A percentile compares a stretch with the other conserved stretches of the same genome.
Evolutionary conservation across 225 moss, liverwort and hornwort genomes (phyloP).

Genomic region (Pseudisothecium myosuroides): DNA sequence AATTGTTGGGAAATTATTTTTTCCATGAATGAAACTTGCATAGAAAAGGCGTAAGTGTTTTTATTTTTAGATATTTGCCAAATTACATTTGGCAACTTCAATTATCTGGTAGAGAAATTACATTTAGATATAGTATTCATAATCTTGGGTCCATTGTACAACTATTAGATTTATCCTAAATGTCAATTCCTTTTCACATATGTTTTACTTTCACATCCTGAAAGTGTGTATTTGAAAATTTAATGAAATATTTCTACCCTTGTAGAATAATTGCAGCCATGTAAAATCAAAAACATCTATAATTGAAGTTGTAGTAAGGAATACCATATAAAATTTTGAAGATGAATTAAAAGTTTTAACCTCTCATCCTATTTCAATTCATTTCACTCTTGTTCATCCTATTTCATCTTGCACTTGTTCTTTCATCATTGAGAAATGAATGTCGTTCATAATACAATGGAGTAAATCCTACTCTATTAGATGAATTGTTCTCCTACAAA

Average conservation of each 20-base stretch:
- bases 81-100: background rate
- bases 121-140: no score
- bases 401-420: background rate
- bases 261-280: background rate
- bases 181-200: no score
- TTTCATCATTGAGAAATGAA: background rate
- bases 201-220: background rate
- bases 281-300: background rate
- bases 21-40: accelerated
- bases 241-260: background rate
- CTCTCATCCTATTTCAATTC: background rate
- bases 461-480: background rate
- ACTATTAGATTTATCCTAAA: background rate
- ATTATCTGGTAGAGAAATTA: background rate
- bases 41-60: accelerated
- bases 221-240: background rate
- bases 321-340: background rate
- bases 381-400: background rate
- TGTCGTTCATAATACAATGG: background rate
- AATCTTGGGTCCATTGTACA: no score
- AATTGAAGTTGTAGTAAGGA: background rate
- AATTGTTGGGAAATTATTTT: background rate
- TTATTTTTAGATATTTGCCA: accelerated
- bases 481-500: background rate
- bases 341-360: background rate